Evolutionary conservation across 78 protist genomes (phyloP).

Genomic region (Tieghemostelium lacteum): DNA sequence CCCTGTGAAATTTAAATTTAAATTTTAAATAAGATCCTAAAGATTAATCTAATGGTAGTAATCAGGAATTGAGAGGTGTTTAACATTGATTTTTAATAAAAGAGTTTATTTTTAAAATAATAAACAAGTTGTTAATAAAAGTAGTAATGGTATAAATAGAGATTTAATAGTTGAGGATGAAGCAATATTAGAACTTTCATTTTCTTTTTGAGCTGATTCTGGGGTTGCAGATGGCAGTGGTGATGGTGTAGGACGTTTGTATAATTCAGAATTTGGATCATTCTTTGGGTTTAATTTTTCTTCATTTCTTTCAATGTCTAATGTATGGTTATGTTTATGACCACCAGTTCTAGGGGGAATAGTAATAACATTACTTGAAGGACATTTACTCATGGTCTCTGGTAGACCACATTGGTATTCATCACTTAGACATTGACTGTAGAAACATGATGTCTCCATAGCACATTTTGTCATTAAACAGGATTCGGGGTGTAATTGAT

Average conservation of each 20-base stretch:
- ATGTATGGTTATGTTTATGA: not conserved
- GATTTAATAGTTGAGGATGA: too few species aligned
- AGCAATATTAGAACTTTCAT: too few species aligned
- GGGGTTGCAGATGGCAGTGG: not conserved
- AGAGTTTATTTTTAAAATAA: too few species aligned
- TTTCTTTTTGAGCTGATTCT: not conserved
- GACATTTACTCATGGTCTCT: not conserved
- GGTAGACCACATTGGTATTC: conserved; percentile 49
- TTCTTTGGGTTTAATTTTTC: too few species aligned
- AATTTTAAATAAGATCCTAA: too few species aligned
- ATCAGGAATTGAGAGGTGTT: too few species aligned
- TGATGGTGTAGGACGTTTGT: not conserved
- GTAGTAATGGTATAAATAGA: too few species aligned
- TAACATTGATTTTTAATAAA: too few species aligned
- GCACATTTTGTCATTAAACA: conserved; percentile 24
- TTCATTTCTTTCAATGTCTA: not conserved
- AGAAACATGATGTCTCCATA: conserved; percentile 14
- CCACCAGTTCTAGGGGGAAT: not conserved
- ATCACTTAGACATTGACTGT: not conserved
- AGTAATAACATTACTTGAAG: not conserved
- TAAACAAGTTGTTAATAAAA: too few species aligned
- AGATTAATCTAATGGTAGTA: too few species aligned
- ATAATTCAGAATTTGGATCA: too few species aligned
- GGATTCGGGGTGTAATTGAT: not conserved
- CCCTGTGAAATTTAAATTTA: too few species aligned